Conservation (phyloP, 2,329 filamentous ascomycete species). For the Aspergillus oerlinghausenensis region DNA sequence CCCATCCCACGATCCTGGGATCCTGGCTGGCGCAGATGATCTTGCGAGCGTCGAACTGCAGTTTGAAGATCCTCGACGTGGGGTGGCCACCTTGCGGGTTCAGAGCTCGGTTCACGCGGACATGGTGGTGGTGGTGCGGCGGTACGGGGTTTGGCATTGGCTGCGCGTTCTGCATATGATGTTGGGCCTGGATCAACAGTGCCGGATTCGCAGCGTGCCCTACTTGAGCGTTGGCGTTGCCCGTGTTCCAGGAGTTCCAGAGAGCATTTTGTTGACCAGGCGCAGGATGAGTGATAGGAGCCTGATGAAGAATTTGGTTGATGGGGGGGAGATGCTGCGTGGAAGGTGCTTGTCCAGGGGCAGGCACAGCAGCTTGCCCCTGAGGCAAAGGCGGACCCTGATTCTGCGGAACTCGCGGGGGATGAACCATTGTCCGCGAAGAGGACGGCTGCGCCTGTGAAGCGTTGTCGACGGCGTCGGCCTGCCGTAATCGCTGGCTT, state of each 20-base stretch:
- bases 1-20: constrained; percentile 90
- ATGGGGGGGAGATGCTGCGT: not conserved
- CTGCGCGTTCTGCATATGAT: not conserved
- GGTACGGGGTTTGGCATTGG: not conserved
- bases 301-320: not conserved
- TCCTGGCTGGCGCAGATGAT: constrained; percentile 95
- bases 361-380: not conserved
- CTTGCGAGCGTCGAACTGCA: constrained; percentile 89
- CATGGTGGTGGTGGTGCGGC: not conserved
- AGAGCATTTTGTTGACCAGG: not conserved
- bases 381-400: constrained; percentile 12
- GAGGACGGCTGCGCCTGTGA: constrained; percentile 10
- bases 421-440: not conserved
- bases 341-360: not conserved
- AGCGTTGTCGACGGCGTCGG: constrained; percentile 43
- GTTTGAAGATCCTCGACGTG: constrained; percentile 77
- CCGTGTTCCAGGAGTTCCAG: not conserved
- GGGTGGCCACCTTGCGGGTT: constrained; percentile 30
- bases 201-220: not conserved
- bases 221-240: not conserved
- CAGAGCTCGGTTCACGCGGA: constrained; percentile 14
- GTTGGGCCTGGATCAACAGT: not conserved
- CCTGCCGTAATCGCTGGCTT: constrained; percentile 67
- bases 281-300: not conserved
- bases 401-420: constrained; percentile 4